phyloP scores from a whole-genome alignment of 257 asterid species.

The Fraxinus pennsylvanica region DNA sequence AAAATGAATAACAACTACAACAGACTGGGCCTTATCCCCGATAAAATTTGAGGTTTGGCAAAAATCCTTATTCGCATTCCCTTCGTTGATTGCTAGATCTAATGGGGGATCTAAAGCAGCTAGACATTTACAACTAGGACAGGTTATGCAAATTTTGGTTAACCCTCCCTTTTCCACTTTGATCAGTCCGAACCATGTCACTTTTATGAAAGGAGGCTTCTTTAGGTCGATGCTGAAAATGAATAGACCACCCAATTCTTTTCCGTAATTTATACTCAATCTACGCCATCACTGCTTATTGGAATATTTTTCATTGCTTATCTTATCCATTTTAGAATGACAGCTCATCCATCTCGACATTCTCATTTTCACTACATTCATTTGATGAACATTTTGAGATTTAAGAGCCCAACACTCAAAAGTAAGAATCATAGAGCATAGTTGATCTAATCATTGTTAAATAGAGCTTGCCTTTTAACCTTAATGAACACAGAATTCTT shows the following conservation, averaged over 20 bases:
- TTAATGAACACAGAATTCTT: no score
- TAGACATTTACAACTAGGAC: background rate
- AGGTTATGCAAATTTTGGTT: background rate
- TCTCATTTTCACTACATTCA: background rate
- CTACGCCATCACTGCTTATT: background rate
- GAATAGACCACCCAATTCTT: background rate
- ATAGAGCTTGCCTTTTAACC: background rate
- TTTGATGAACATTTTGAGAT: background rate
- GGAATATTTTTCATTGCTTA: background rate
- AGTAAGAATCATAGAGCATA: background rate
- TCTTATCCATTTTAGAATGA: background rate
- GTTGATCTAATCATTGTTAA: background rate
- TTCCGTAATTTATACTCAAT: background rate
- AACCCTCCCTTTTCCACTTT: background rate
- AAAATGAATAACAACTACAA: no score
- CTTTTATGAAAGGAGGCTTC: background rate
- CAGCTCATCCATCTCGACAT: background rate
- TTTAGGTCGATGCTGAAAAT: background rate
- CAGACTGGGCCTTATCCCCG: no score
- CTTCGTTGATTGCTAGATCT: background rate
- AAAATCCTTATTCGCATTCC: no score
- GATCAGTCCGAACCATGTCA: background rate
- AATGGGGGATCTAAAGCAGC: background rate
- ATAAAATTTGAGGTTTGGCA: no score
- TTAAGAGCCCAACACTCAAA: background rate